Percentiles rank a stretch among this genome's conserved stretches.
These are phyloP conservation scores for Mortierella sp. DNA, from an alignment of 371 early-diverging fungal species.

Conservation along the genomic window DNA sequence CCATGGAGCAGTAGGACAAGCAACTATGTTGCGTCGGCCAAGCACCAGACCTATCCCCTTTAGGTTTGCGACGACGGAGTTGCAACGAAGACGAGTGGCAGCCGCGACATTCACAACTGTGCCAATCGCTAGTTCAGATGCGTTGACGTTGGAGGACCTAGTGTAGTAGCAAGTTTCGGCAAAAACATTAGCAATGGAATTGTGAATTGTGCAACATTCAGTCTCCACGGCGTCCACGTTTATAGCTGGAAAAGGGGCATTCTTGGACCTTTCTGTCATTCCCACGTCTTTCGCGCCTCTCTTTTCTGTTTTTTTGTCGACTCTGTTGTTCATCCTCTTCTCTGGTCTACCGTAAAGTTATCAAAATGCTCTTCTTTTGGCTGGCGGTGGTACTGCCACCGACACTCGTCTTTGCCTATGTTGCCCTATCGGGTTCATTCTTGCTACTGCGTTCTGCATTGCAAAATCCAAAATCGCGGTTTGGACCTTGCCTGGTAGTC, in stretches of 20 bases:
- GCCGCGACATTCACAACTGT: not conserved
- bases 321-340: not conserved
- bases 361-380: constrained; percentile 44
- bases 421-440: constrained; percentile 46
- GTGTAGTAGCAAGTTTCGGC: not conserved
- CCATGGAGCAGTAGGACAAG: not conserved
- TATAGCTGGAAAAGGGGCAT: too few species aligned
- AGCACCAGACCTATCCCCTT: constrained; percentile 27
- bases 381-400: constrained; percentile 43
- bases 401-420: constrained; percentile 46
- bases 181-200: not conserved
- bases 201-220: not conserved
- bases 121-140: not conserved
- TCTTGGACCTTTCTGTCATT: too few species aligned
- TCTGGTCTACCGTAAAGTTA: not conserved
- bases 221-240: not conserved
- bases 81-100: constrained; percentile 24
- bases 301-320: not conserved
- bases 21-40: constrained; percentile 10
- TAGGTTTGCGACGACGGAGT: constrained; percentile 33
- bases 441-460: constrained; percentile 37
- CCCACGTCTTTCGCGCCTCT: not conserved
- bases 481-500: constrained; percentile 26
- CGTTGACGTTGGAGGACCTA: constrained; percentile 2
- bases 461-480: constrained; percentile 39